phyloP scores from a whole-genome alignment of 306 rosid species.

The Quercus ilex region DNA sequence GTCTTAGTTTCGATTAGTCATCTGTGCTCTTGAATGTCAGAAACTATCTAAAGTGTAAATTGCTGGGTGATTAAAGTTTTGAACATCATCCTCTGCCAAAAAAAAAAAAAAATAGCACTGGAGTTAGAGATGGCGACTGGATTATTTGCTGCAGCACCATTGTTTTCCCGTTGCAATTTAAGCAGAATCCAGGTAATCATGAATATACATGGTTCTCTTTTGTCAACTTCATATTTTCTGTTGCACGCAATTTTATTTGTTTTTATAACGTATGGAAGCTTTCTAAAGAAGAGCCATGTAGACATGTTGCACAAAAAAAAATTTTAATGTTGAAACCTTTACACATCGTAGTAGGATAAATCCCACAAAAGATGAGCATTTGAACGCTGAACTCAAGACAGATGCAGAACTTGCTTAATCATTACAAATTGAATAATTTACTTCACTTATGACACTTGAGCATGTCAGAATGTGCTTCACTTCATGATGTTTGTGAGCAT shows the following conservation, averaged over 20 bases:
- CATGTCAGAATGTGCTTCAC: not conserved
- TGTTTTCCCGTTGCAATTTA: not conserved
- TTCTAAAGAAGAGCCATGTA: too few relatives aligned
- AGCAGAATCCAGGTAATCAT: slow-evolving; percentile 20
- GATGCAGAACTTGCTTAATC: not conserved
- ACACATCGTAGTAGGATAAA: too few relatives aligned
- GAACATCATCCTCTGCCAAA: not conserved
- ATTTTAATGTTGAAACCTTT: not conserved
- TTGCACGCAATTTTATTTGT: not conserved
- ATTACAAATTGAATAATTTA: too few relatives aligned
- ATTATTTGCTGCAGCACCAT: slow-evolving; percentile 1
- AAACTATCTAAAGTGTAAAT: not conserved
- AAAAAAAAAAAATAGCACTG: not conserved
- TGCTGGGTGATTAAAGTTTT: not conserved
- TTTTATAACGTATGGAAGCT: too few relatives aligned
- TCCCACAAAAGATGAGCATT: not conserved
- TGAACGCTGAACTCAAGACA: not conserved
- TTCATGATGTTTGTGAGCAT: not conserved
- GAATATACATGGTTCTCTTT: not conserved
- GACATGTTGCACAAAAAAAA: not conserved
- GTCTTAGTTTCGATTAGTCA: not conserved
- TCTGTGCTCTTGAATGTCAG: not conserved
- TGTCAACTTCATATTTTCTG: not conserved
- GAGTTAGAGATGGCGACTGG: slow-evolving; percentile 18
- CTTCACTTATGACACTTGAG: not conserved